Conservation (phyloP, 108 stramenopile species). For the Pseudonitzschia delicatissima region DNA sequence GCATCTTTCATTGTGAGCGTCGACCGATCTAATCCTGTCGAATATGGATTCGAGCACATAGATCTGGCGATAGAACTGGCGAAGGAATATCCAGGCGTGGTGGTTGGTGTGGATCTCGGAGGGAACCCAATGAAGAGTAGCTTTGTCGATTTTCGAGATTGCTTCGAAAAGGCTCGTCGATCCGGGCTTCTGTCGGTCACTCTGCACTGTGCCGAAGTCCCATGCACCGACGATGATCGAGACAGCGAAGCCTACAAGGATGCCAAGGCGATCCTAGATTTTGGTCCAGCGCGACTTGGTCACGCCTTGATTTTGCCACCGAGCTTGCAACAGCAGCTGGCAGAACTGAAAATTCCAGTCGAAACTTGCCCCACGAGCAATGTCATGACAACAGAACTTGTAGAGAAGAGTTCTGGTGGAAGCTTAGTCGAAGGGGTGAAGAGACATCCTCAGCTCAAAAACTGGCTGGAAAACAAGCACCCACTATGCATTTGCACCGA, state of each 20-base stretch:
- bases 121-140: slow-evolving; percentile 78
- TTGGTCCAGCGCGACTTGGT: slow-evolving; percentile 65
- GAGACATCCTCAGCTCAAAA: slow-evolving; percentile 48
- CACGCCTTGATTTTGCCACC: slow-evolving; percentile 58
- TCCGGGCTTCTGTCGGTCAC: slow-evolving; percentile 52
- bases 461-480: slow-evolving; percentile 43
- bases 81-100: slow-evolving; percentile 18
- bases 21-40: slow-evolving; percentile 53
- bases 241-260: slow-evolving; percentile 23
- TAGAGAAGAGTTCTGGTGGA: slow-evolving; percentile 33
- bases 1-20: slow-evolving; percentile 70
- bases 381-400: slow-evolving; percentile 71
- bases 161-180: slow-evolving; percentile 51
- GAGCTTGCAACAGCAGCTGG: slow-evolving; percentile 29
- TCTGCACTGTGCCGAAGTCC: slow-evolving; percentile 75
- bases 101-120: slow-evolving; percentile 90
- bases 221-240: slow-evolving; percentile 23
- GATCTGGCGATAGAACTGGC: slow-evolving; percentile 51
- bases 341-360: slow-evolving; percentile 43
- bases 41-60: slow-evolving; percentile 51
- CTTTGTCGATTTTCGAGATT: slow-evolving; percentile 42
- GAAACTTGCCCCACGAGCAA: slow-evolving; percentile 81
- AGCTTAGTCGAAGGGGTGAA: slow-evolving; percentile 53
- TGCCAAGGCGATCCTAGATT: slow-evolving; percentile 43
- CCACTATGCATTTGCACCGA: slow-evolving; percentile 66